A percentile compares a stretch with the other conserved stretches of the same genome.
These are phyloP conservation scores for Favolaschia claudopus DNA, from an alignment of 768 basidiomycete genomes.

Conservation along the genomic window DNA sequence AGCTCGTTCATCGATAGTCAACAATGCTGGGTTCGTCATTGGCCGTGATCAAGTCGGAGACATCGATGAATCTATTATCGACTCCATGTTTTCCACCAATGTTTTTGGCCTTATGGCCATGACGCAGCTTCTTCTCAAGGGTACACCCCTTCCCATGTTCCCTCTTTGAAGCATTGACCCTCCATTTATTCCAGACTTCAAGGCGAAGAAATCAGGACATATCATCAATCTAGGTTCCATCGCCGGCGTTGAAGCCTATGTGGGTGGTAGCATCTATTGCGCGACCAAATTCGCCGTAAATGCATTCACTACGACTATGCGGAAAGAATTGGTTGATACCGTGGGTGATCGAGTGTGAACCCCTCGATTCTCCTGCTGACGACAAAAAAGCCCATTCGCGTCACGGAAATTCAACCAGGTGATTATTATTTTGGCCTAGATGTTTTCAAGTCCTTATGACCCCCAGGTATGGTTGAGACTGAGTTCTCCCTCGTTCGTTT, in stretches of 20 bases:
- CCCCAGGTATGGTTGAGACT: constrained; percentile 86
- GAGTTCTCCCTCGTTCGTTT: constrained; percentile 93
- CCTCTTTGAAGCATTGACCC: background rate
- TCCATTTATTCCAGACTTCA: constrained; percentile 66
- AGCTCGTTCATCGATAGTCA: constrained; percentile 44
- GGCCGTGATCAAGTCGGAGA: constrained; percentile 89
- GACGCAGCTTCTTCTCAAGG: constrained; percentile 76
- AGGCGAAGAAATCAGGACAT: constrained; percentile 78
- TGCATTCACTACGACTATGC: constrained; percentile 83
- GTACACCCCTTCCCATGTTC: constrained; percentile 34
- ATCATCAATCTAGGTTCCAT: constrained; percentile 96
- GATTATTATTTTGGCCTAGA: constrained; percentile 17
- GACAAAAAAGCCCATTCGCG: constrained; percentile 68
- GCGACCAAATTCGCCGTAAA: constrained; percentile 90
- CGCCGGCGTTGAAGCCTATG: constrained; percentile 87
- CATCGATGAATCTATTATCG: constrained; percentile 78
- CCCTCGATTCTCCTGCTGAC: background rate
- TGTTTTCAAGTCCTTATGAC: constrained; percentile 26
- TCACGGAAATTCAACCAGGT: constrained; percentile 96
- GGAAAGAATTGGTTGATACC: constrained; percentile 91
- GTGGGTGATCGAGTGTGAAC: background rate
- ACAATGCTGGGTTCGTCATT: constrained; percentile 87
- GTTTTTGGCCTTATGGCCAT: constrained; percentile 87
- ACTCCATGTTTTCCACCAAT: constrained; percentile 82
- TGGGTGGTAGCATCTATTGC: constrained; percentile 91